phyloP scores from a whole-genome alignment of 768 basidiomycete species.

The Leccinum subtestaceum region DNA sequence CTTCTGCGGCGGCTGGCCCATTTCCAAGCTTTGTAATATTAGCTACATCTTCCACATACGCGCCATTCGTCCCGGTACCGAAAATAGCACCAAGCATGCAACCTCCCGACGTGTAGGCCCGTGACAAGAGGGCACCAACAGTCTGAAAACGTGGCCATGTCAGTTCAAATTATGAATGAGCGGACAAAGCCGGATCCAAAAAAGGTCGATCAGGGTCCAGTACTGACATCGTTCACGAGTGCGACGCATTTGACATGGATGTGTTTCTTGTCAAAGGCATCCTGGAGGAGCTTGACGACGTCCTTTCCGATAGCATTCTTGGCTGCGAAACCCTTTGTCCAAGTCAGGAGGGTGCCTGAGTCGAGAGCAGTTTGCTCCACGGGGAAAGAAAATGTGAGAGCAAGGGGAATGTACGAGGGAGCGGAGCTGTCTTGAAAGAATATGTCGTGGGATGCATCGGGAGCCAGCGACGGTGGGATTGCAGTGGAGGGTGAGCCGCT shows the following conservation, averaged over 20 bases:
- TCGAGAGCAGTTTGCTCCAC: slow-evolving; percentile 95
- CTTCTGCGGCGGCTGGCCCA: slow-evolving; percentile 52
- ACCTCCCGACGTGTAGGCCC: slow-evolving; percentile 90
- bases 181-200: not conserved
- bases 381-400: slow-evolving; percentile 96
- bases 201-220: slow-evolving; percentile 34
- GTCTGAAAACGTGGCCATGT: slow-evolving; percentile 51
- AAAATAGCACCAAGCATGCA: slow-evolving; percentile 91
- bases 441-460: slow-evolving; percentile 12
- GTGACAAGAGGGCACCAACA: slow-evolving; percentile 89
- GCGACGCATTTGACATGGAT: slow-evolving; percentile 90
- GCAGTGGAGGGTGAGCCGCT: slow-evolving; percentile 28
- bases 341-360: slow-evolving; percentile 86
- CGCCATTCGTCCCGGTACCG: slow-evolving; percentile 98
- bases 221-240: slow-evolving; percentile 87
- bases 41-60: slow-evolving; percentile 85
- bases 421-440: slow-evolving; percentile 26
- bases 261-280: slow-evolving; percentile 88
- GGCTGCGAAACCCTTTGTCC: slow-evolving; percentile 96
- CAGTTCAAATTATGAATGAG: slow-evolving; percentile 2
- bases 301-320: slow-evolving; percentile 89
- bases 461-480: slow-evolving; percentile 28
- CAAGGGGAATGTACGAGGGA: slow-evolving; percentile 60
- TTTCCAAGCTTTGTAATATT: slow-evolving; percentile 84
- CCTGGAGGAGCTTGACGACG: slow-evolving; percentile 84